Evolutionary conservation across 108 stramenopile genomes (phyloP).

Genomic region (Nitzschia inconspicua): DNA sequence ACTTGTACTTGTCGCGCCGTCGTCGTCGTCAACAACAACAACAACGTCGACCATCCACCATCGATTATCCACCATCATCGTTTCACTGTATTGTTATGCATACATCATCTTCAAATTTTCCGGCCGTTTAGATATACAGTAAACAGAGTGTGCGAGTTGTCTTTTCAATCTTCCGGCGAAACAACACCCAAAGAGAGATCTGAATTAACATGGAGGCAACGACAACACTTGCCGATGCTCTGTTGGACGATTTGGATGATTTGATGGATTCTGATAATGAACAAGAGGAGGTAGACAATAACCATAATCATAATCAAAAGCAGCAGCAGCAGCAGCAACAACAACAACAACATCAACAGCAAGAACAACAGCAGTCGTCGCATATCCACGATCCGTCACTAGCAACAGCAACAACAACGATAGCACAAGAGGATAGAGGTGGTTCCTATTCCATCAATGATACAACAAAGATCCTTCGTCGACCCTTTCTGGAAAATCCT

Average conservation of each 20-base stretch:
- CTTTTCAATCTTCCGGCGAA: no score
- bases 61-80: no score
- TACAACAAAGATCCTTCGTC: not conserved
- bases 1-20: no score
- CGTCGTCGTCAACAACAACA: no score
- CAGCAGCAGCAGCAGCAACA: not conserved
- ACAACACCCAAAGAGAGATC: no score
- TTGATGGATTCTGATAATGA: constrained; percentile 69
- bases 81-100: no score
- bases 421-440: not conserved
- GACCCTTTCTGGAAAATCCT: constrained; percentile 28
- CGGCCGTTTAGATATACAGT: no score
- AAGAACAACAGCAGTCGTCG: constrained; percentile 2
- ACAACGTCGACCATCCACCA: no score
- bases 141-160: no score
- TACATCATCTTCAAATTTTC: no score
- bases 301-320: not conserved
- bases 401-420: not conserved
- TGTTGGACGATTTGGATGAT: constrained; percentile 83
- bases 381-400: not conserved
- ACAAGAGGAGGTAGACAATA: constrained; percentile 2
- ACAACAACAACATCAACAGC: not conserved
- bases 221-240: constrained; percentile 60
- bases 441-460: no score
- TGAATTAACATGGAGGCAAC: constrained; percentile 44